phyloP scores from a whole-genome alignment of 148 eudicot species.

The Heliosperma pusillum region DNA sequence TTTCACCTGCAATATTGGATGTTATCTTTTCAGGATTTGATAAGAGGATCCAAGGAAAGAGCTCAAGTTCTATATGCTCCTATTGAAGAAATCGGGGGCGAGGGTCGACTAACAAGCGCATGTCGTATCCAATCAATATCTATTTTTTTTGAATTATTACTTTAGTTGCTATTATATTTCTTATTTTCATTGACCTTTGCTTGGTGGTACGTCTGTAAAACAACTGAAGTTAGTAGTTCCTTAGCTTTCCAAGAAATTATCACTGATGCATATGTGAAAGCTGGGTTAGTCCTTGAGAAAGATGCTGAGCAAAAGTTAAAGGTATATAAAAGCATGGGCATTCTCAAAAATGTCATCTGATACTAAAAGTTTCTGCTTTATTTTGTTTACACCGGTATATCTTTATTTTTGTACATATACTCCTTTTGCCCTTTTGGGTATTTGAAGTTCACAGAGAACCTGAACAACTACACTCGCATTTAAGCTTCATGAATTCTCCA shows the following conservation, averaged over 20 bases:
- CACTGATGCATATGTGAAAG: slow-evolving; percentile 66
- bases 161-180: too few relatives aligned
- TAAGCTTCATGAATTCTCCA: too few relatives aligned
- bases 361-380: background rate
- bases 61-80: slow-evolving; percentile 84
- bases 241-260: slow-evolving; percentile 69
- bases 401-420: too few relatives aligned
- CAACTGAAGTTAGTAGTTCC: slow-evolving; percentile 32
- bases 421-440: too few relatives aligned
- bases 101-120: slow-evolving; percentile 65
- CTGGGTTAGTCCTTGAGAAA: slow-evolving; percentile 78
- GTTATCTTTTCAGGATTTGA: slow-evolving; percentile 48
- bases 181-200: background rate
- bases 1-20: background rate
- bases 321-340: too few relatives aligned
- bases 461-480: too few relatives aligned
- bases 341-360: too few relatives aligned
- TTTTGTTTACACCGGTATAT: too few relatives aligned
- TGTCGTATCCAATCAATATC: slow-evolving; percentile 71
- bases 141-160: background rate
- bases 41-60: slow-evolving; percentile 63
- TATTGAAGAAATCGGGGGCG: slow-evolving; percentile 71
- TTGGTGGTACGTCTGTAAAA: background rate
- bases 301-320: slow-evolving; percentile 49
- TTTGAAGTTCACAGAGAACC: too few relatives aligned